Evolutionary conservation across 2,329 filamentous ascomycete species (phyloP), one percentile per base, ranked within the genome.

Genomic region (Cercospora sesami): DNA sequence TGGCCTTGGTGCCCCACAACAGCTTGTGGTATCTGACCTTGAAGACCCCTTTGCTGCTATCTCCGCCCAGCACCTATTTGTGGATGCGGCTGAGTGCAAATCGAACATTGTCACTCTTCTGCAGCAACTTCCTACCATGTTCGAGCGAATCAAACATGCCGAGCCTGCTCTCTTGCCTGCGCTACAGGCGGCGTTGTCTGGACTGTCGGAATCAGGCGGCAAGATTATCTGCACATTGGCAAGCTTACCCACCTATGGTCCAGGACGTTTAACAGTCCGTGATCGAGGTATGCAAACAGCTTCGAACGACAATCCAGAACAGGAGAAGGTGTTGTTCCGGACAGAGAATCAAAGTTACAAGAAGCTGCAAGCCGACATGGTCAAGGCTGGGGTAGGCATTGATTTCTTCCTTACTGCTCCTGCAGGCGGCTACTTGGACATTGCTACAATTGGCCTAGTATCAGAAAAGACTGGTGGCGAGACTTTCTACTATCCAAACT

Each of bases 21-120:
- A 99, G 93, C 88, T 99, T 84, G 94, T 99, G 61, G 97, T 99
- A 92, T 92, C 95, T 3, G 95, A 99, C 77, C 86, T 99, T 60
- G 94, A 98, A 75, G 95, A 99, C 73, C 95, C 95, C 0, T 99
- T 99, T 78, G 89, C 98, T 16, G 94, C 95, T 2, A 84, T 99
- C 18, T 93, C 91, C 71, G 62, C 70, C 2, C 91, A 96, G 67
- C 94, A 94, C 16, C 85, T 99, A 9, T 98, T 98, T 78, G 94
- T 98, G 16, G 94, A 99, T 79, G 93, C 95, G 1, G 90, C 93
- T 74, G 92, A 97, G 79, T 95, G 93, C 57, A 94, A 91, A 84
- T 83, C 89, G 26, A 89, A 96, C 75, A 97, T 99, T 75, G 91
- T 89, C 3, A 91, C 91, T n/a, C 86, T 99, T n/a, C 85, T 99